Evolutionary conservation across 2,329 filamentous ascomycete species (phyloP).

Genomic region (Apiospora saccharicola): DNA sequence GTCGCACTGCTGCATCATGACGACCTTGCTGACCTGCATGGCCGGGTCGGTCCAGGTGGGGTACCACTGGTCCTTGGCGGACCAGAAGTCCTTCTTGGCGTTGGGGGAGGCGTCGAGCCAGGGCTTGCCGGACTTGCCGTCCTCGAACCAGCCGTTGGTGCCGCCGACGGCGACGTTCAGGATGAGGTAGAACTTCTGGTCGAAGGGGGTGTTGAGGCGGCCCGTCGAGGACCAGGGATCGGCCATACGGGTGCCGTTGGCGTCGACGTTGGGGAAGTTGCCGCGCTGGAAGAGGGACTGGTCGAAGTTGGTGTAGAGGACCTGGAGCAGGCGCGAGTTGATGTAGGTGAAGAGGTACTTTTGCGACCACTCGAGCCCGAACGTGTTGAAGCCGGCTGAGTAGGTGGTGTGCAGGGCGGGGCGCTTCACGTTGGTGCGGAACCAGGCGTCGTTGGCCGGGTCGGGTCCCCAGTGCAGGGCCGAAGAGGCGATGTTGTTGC

Average conservation of each 20-base stretch:
- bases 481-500: constrained; percentile 82
- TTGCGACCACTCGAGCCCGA: constrained; percentile 84
- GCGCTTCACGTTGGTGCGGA: constrained; percentile 82
- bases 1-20: constrained; percentile 75
- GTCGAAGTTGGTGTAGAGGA: constrained; percentile 80
- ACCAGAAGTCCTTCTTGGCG: constrained; percentile 81
- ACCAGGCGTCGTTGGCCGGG: constrained; percentile 77
- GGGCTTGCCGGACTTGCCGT: constrained; percentile 75
- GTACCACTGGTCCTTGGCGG: constrained; percentile 68
- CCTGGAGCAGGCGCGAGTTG: constrained; percentile 80
- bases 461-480: constrained; percentile 85
- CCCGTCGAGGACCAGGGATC: constrained; percentile 72
- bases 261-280: constrained; percentile 67
- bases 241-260: constrained; percentile 70
- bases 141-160: constrained; percentile 85
- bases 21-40: constrained; percentile 74
- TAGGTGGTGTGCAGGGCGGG: constrained; percentile 79
- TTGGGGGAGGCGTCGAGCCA: constrained; percentile 75
- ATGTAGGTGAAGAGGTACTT: constrained; percentile 90
- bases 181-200: constrained; percentile 78
- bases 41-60: constrained; percentile 75
- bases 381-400: constrained; percentile 73
- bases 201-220: constrained; percentile 73
- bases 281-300: constrained; percentile 73
- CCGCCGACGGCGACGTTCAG: constrained; percentile 79